Conservation (phyloP, 331 rosid species). For the Phaseolus coccineus region DNA sequence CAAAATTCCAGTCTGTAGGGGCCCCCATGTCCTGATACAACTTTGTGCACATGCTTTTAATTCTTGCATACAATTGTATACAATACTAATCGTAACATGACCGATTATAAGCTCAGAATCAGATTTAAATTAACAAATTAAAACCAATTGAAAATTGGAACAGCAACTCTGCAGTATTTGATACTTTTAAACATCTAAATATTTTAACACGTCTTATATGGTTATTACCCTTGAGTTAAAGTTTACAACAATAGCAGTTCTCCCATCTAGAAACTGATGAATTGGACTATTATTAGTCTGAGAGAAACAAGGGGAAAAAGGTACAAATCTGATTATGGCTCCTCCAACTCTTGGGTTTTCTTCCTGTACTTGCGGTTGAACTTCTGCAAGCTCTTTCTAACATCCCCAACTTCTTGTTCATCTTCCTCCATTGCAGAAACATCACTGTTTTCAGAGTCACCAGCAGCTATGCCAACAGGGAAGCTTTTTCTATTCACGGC, state of each 20-base stretch:
- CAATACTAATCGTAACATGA: not conserved
- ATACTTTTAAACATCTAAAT: not conserved
- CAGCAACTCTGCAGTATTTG: not conserved
- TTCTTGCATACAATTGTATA: no score
- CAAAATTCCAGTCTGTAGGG: no score
- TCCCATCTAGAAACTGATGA: conserved; percentile 12
- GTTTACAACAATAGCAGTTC: conserved; percentile 26
- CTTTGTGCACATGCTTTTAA: no score
- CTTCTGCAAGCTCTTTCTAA: conserved; percentile 56
- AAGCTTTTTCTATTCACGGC: conserved; percentile 44
- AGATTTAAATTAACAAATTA: not conserved
- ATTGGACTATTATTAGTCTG: not conserved
- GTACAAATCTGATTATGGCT: conserved; percentile 17
- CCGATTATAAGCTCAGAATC: not conserved
- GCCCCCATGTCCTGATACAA: no score
- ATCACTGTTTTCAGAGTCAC: conserved; percentile 58
- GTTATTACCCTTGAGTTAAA: conserved; percentile 19
- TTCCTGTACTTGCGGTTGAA: conserved; percentile 71
- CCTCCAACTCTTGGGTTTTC: conserved; percentile 61
- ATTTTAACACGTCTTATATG: not conserved
- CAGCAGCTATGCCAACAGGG: conserved; percentile 59
- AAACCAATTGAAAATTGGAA: not conserved
- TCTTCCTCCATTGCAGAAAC: conserved; percentile 96
- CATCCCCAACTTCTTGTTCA: conserved; percentile 56
- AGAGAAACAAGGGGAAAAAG: not conserved